Evolutionary conservation across 1,284 basidiomycete genomes (phyloP).

Genomic region (Heterobasidion parviporum): DNA sequence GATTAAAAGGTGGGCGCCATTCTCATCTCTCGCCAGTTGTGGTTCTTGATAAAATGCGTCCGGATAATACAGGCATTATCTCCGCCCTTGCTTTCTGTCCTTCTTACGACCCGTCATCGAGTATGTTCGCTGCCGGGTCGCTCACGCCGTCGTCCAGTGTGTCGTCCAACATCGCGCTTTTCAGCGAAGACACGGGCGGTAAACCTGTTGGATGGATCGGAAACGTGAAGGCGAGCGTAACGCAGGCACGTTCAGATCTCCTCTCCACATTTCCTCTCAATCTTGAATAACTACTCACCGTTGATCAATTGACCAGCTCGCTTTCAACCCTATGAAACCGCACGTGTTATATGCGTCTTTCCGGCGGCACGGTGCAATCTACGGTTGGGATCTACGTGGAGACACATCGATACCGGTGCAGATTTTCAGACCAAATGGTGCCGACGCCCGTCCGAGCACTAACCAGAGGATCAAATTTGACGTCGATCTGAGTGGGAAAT

Average conservation of each 20-base stretch:
- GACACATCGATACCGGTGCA: slow-evolving; percentile 42
- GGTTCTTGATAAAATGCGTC: not conserved
- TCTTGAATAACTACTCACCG: not conserved
- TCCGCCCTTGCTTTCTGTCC: slow-evolving; percentile 75
- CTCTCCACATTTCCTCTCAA: not conserved
- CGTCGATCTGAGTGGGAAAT: slow-evolving; percentile 64
- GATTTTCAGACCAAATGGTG: slow-evolving; percentile 21
- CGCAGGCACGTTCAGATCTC: slow-evolving; percentile 45
- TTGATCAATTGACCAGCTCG: slow-evolving; percentile 39
- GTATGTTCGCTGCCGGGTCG: slow-evolving; percentile 69
- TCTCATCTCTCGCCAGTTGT: not conserved
- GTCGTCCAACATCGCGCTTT: slow-evolving; percentile 64
- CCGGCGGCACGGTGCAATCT: slow-evolving; percentile 55
- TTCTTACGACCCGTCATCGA: slow-evolving; percentile 39
- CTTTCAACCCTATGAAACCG: slow-evolving; percentile 69
- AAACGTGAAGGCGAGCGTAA: slow-evolving; percentile 48
- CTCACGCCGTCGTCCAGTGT: slow-evolving; percentile 41
- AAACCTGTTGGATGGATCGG: slow-evolving; percentile 58
- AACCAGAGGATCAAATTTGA: slow-evolving; percentile 80
- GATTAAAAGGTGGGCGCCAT: slow-evolving; percentile 62
- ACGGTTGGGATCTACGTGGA: slow-evolving; percentile 74
- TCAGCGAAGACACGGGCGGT: slow-evolving; percentile 51
- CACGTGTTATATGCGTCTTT: slow-evolving; percentile 76
- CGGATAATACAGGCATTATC: slow-evolving; percentile 57
- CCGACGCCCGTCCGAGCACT: slow-evolving; percentile 24